phyloP scores from a whole-genome alignment of 345 rosid genomes.

The Noccaea bulbosa region DNA sequence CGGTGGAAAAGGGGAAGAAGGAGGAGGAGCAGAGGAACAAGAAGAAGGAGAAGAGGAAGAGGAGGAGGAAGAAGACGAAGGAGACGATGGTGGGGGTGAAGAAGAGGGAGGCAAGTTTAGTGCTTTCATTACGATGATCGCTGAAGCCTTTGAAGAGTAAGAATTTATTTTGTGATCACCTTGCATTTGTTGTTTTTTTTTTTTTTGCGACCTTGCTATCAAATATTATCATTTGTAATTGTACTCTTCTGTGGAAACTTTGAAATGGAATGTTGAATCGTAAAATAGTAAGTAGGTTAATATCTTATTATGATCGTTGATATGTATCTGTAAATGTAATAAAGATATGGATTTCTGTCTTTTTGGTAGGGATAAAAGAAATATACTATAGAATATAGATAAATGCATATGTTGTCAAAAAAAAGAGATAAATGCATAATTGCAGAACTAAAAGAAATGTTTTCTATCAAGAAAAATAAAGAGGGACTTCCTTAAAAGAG shows the following conservation, averaged over 20 bases:
- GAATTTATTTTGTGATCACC: background rate
- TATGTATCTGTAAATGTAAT: background rate
- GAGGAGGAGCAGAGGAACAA: background rate
- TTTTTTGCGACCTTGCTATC: background rate
- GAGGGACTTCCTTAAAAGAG: too few relatives aligned
- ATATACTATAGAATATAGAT: too few relatives aligned
- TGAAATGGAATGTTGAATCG: background rate
- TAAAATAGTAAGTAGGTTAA: background rate
- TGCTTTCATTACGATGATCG: constrained; percentile 41
- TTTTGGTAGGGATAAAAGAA: too few relatives aligned
- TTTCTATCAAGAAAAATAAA: too few relatives aligned
- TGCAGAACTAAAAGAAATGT: too few relatives aligned
- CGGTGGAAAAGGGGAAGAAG: constrained; percentile 22
- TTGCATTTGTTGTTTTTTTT: background rate
- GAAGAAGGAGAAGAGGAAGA: constrained; percentile 1
- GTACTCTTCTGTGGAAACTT: background rate
- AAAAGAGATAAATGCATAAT: too few relatives aligned
- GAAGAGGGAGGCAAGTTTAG: constrained; percentile 42
- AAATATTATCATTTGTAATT: background rate
- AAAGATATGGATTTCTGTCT: background rate
- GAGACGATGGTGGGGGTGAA: constrained; percentile 26
- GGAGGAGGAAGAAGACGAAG: constrained; percentile 25
- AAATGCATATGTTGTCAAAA: too few relatives aligned
- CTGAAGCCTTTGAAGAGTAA: constrained; percentile 38
- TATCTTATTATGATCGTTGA: background rate